These are phyloP conservation scores for Senna siamea DNA, from an alignment of 306 rosid genomes.

Conservation along the genomic window DNA sequence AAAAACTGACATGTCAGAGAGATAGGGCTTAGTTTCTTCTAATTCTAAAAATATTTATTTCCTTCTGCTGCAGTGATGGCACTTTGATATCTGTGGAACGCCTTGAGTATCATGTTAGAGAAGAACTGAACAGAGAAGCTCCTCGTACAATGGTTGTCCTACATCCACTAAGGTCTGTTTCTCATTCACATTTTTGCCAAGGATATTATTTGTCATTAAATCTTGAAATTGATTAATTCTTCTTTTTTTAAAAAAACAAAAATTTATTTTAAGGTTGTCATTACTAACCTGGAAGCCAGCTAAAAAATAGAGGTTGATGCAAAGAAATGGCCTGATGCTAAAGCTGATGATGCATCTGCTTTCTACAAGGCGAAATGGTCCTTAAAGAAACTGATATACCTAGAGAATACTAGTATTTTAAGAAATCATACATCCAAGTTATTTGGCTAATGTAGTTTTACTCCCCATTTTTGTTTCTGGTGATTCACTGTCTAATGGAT, in stretches of 20 bases:
- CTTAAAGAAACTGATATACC: constrained; percentile 29
- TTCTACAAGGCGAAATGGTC: constrained; percentile 71
- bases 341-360: constrained; percentile 69
- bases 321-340: constrained; percentile 89
- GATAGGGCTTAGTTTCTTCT: not conserved
- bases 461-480: not conserved
- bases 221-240: constrained; percentile 27
- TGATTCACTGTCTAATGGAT: not conserved
- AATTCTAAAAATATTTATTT: not conserved
- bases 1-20: not conserved
- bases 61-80: constrained; percentile 70
- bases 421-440: constrained; percentile 14
- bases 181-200: constrained; percentile 34
- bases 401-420: constrained; percentile 5
- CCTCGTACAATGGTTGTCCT: constrained; percentile 86
- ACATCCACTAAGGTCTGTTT: constrained; percentile 80
- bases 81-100: constrained; percentile 84
- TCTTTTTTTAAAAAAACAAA: not conserved
- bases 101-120: constrained; percentile 90
- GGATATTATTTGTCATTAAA: not conserved
- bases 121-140: constrained; percentile 83
- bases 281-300: constrained; percentile 81
- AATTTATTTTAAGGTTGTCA: constrained; percentile 62
- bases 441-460: not conserved
- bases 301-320: constrained; percentile 73